A percentile compares a stretch with the other conserved stretches of the same genome.
phyloP scores from a whole-genome alignment of 2,329 filamentous ascomycete species.

The Penicillium sp. region DNA sequence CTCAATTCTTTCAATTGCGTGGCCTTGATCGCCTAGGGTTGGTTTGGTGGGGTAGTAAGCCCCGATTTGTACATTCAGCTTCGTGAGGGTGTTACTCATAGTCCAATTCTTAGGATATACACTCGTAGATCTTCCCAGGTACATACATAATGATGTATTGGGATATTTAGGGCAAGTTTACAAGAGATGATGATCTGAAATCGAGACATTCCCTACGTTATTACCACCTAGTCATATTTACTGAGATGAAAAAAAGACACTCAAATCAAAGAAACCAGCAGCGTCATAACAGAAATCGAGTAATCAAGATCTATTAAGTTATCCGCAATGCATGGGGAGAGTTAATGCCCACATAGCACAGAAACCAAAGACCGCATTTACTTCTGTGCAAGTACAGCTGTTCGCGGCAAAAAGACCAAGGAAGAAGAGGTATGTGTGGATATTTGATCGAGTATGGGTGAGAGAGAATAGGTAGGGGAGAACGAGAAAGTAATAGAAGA shows the following conservation, averaged over 20 bases:
- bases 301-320: constrained; percentile 20
- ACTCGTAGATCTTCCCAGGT: background rate
- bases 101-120: background rate
- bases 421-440: constrained; percentile 15
- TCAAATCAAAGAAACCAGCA: background rate
- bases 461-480: constrained; percentile 9
- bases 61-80: background rate
- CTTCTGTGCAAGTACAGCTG: background rate
- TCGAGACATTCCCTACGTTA: constrained; percentile 4
- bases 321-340: constrained; percentile 14
- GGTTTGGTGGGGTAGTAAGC: background rate
- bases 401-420: background rate
- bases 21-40: background rate
- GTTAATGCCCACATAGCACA: constrained; percentile 5
- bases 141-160: no score
- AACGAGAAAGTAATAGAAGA: constrained; percentile 15
- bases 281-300: constrained; percentile 1
- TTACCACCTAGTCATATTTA: background rate
- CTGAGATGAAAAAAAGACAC: background rate
- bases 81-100: background rate
- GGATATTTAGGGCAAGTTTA: background rate
- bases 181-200: background rate
- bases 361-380: background rate
- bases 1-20: constrained; percentile 10
- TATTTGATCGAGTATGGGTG: constrained; percentile 22